Conservation (phyloP, 495 filamentous ascomycete genomes). For the Diplogelasinospora grovesii region DNA sequence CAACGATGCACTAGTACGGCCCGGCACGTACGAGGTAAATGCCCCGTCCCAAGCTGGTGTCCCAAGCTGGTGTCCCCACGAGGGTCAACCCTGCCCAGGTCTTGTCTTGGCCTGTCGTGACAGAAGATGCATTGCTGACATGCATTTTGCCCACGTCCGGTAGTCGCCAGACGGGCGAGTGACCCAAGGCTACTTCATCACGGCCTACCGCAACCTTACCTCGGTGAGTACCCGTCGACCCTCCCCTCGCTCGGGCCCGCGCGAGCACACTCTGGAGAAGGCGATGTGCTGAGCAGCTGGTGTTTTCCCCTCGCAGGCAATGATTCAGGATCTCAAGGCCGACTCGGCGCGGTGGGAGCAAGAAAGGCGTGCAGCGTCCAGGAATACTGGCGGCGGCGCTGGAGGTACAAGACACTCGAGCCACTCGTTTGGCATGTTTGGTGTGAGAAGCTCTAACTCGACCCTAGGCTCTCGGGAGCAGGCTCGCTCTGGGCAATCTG, state of each 20-base stretch:
- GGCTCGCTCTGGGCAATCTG: slow-evolving; percentile 20
- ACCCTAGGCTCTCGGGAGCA: slow-evolving; percentile 39
- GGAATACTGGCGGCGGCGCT: slow-evolving; percentile 38
- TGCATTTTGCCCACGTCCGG: too few relatives aligned
- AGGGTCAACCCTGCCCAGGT: too few relatives aligned
- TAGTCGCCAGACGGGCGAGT: slow-evolving; percentile 49
- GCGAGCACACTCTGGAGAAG: neutral
- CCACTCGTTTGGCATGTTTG: slow-evolving; percentile 42
- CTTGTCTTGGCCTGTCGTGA: too few relatives aligned
- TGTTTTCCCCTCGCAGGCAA: slow-evolving; percentile 56
- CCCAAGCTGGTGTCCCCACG: too few relatives aligned
- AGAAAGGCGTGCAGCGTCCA: slow-evolving; percentile 49
- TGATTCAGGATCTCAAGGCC: slow-evolving; percentile 79
- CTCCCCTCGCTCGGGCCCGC: slow-evolving; percentile 1
- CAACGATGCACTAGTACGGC: slow-evolving; percentile 83
- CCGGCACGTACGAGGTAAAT: slow-evolving; percentile 73
- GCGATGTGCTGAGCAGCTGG: slow-evolving; percentile 7
- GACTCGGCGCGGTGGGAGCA: slow-evolving; percentile 77
- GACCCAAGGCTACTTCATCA: slow-evolving; percentile 73
- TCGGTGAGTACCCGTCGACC: slow-evolving; percentile 52
- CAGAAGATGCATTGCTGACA: too few relatives aligned
- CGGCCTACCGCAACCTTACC: slow-evolving; percentile 80
- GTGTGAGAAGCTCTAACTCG: slow-evolving; percentile 54
- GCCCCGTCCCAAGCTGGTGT: slow-evolving; percentile 9
- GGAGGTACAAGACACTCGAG: slow-evolving; percentile 53